Percentiles rank a stretch among this genome's conserved stretches.
These are phyloP conservation scores for Dictyostelium capitatum DNA, from an alignment of 78 protist species.

Conservation along the genomic window DNA sequence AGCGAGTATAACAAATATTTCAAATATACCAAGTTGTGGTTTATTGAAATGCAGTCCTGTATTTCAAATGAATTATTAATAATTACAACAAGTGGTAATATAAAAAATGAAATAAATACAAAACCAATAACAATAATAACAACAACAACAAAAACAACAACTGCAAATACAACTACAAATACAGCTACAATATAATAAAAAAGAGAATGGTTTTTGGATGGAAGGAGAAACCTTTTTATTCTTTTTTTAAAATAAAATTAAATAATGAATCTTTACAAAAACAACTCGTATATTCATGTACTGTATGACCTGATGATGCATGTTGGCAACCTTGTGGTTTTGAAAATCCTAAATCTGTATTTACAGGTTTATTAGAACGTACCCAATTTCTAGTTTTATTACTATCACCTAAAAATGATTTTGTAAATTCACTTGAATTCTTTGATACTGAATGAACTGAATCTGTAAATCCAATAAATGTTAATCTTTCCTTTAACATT, in stretches of 20 bases:
- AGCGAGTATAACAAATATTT: too few relatives aligned
- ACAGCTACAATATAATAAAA: too few relatives aligned
- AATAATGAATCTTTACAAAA: conserved; percentile 14
- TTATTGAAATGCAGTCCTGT: too few relatives aligned
- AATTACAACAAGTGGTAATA: too few relatives aligned
- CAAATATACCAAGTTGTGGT: too few relatives aligned
- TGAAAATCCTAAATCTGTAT: conserved; percentile 17
- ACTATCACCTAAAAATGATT: neutral
- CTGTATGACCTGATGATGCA: conserved; percentile 7
- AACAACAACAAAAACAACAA: too few relatives aligned
- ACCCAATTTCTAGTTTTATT: conserved; percentile 24
- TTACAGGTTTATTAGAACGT: neutral
- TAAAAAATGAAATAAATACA: too few relatives aligned
- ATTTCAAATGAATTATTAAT: too few relatives aligned
- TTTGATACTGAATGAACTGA: conserved; percentile 31
- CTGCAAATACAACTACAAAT: too few relatives aligned
- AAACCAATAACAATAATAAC: too few relatives aligned
- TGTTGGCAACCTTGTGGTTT: neutral
- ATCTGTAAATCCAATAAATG: conserved; percentile 56
- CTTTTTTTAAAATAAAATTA: conserved; percentile 5
- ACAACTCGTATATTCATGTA: conserved; percentile 27
- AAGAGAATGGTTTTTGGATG: too few relatives aligned
- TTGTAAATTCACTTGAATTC: neutral
- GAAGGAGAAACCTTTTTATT: too few relatives aligned
- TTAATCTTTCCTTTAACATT: neutral